Evolutionary conservation across 257 asterid genomes (phyloP), one percentile per base, ranked within the genome.

Genomic region (Prunella vulgaris): DNA sequence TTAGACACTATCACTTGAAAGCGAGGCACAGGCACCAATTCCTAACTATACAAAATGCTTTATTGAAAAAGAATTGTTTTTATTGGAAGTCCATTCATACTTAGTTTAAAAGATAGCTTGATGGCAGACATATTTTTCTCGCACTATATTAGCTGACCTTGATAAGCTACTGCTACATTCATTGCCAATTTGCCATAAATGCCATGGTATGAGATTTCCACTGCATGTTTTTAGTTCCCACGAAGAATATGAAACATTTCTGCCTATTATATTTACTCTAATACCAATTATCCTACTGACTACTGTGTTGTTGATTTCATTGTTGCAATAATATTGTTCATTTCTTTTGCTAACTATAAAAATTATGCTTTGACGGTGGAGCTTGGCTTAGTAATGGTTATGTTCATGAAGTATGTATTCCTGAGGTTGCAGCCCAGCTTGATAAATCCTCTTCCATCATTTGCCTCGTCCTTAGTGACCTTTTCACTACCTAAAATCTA

Each of bases 151-250:
- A 42, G 60, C 40, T 35, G 21, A 58, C 21, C 15, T 35, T 42
- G 22, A 69, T 69, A 38, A 72, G 27, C 28, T 5, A 44, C 27
- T 53, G 22, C 27, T 57, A 20, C 9, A 20, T 56, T 73, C 42
- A 14, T 5, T 21, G 27, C n/a, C n/a, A n/a, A n/a, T n/a, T n/a
- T n/a, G n/a, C 64, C 8, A 54, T 18, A 60, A 6, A 49, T 60
- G n/a, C 9, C 63, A 5, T 27, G 22, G 2, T 42, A 38, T 66
- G 48, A 13, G 62, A 58, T 57, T 40, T 75, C 58, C 38, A 18
- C 12, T 75, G 62, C 35, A 52, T 68, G 66, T 61, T 40, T 12
- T 33, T 35, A 64, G 30, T 74, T 7, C 33, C 10, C 38, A 59
- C 30, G 14, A 22, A 22, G 5, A 24, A 32, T 37, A 4, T 37